Evolutionary conservation across 352 stramenopile species (phyloP), one percentile per base, ranked within the genome.

Genomic region (Globisporangium heterothallicum): DNA sequence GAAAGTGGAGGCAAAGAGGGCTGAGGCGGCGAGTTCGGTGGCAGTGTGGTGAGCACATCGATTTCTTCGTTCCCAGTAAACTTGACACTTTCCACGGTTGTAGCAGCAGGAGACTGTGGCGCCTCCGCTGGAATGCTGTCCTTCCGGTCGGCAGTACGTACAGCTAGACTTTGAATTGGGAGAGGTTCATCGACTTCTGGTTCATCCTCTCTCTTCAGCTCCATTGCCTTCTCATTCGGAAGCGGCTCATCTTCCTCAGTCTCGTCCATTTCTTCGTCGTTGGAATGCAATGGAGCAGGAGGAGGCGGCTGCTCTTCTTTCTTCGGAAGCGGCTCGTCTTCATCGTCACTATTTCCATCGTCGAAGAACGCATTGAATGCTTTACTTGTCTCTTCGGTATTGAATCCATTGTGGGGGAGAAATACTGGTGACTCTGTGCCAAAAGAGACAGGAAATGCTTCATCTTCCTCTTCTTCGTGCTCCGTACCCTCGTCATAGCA

Each of bases 311-410:
- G 47, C 14, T 45, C 40, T 9, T 63, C 58, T 68, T 71, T 40
- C 5, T 55, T 64, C 7, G 75, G 75, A 26, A 88, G 61, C 0
- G 77, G 77, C 35, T 88, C 77, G 42, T 88, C 77, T 58, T 88
- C 77, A 56, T 84, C 71, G 56, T 58, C 47, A 3, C 68, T 80
- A 42, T 68, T 82, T 19, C 67, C 74, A 46, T 86, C 70, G 13
- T 86, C 66, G 36, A 92, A 75, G 49, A 92, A 88, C 2, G 78
- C 79, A n/a, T 71, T 83, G 32, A 86, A 82, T 18, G 78, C 77
- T 42, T 88, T 74, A 27, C 68, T 81, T 27, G 77, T 88, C 19
- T 77, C 77, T 46, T 70, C 62, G 0, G 68, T 69, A 47, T 84
- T 84, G 56, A 86, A 92, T 7, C 48, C 48, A 2, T 63, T 45